Evolutionary conservation across 2,329 filamentous ascomycete genomes (phyloP).

Genomic region (Colletotrichum spinosum): DNA sequence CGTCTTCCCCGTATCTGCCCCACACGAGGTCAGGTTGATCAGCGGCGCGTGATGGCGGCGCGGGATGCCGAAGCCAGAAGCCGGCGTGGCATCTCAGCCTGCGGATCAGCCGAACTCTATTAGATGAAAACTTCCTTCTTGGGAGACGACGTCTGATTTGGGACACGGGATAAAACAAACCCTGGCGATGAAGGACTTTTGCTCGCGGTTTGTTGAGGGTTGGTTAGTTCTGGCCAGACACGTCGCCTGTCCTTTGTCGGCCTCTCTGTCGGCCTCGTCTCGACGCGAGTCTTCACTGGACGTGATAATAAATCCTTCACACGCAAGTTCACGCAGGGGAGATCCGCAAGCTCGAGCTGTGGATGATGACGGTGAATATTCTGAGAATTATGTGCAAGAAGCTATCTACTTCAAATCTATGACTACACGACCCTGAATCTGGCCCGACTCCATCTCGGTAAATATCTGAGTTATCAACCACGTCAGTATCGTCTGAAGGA

Average conservation of each 20-base stretch:
- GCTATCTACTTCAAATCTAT: conserved; percentile 26
- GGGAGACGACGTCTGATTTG: neutral
- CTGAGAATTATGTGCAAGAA: neutral
- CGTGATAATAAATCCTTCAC: no score
- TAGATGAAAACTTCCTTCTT: no score
- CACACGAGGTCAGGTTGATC: conserved; percentile 1
- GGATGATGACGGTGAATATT: no score
- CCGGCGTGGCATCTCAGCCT: neutral
- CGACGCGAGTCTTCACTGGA: no score
- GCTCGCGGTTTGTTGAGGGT: no score
- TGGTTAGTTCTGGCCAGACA: no score
- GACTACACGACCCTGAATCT: conserved; percentile 34
- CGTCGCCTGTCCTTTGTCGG: no score
- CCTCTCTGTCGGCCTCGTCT: no score
- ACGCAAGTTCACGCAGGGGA: no score
- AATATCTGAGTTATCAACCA: conserved; percentile 22
- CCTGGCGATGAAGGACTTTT: neutral
- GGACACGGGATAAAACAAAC: neutral
- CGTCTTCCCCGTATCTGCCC: neutral
- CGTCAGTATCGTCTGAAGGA: no score
- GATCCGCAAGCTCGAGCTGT: no score
- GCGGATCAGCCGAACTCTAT: no score
- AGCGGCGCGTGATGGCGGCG: conserved; percentile 1
- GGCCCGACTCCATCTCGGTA: conserved; percentile 31
- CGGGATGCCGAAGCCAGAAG: conserved; percentile 5